These are phyloP conservation scores for Fusarium haematococcum DNA, from an alignment of 2,329 filamentous ascomycete species.

Conservation along the genomic window DNA sequence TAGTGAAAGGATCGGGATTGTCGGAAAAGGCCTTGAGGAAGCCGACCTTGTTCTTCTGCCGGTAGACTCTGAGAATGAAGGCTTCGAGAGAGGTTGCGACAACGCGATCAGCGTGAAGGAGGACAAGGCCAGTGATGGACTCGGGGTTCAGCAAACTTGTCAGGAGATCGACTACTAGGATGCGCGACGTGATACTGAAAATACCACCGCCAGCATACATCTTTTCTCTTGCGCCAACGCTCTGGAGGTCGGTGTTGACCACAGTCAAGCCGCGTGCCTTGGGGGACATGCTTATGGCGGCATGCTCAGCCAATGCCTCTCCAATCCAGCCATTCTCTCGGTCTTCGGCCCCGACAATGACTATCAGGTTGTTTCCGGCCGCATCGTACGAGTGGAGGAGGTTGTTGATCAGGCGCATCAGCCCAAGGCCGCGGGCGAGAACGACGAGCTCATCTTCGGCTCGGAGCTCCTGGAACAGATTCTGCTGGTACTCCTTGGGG, in stretches of 20 bases:
- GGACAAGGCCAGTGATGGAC: conserved; percentile 86
- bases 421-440: conserved; percentile 89
- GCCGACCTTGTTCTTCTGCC: conserved; percentile 92
- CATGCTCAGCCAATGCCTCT: conserved; percentile 94
- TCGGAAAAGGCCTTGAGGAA: conserved; percentile 98
- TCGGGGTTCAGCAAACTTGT: conserved; percentile 85
- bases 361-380: conserved; percentile 90
- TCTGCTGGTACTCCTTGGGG: conserved; percentile 90
- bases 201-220: conserved; percentile 92
- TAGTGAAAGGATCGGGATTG: conserved; percentile 88
- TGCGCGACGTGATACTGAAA: conserved; percentile 95
- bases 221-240: conserved; percentile 86
- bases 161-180: conserved; percentile 92
- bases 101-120: conserved; percentile 89
- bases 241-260: conserved; percentile 95
- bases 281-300: conserved; percentile 85
- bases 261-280: conserved; percentile 87
- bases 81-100: conserved; percentile 90
- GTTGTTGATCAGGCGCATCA: conserved; percentile 94
- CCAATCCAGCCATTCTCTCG: conserved; percentile 97
- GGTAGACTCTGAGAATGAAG: conserved; percentile 93
- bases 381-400: conserved; percentile 97
- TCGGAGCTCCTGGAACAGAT: conserved; percentile 90
- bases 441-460: conserved; percentile 94
- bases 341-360: conserved; percentile 90